Conservation (phyloP, 2,329 filamentous ascomycete species). For the Hymenotorrendiella dingleyae region DNA sequence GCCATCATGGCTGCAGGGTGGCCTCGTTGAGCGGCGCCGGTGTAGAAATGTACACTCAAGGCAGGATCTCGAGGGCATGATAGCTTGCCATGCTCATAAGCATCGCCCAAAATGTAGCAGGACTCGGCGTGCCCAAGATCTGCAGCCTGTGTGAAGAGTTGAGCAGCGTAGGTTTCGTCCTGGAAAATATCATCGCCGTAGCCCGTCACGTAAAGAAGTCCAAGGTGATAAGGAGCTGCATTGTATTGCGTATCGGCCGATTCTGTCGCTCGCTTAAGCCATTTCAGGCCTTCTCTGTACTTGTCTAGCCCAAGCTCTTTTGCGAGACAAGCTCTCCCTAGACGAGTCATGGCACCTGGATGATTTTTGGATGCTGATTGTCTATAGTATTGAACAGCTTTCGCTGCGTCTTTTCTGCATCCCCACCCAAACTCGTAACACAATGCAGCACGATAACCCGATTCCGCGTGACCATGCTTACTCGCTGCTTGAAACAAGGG, state of each 20-base stretch:
- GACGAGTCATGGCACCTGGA: slow-evolving; percentile 86
- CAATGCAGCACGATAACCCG: slow-evolving; percentile 84
- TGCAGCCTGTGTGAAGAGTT: slow-evolving; percentile 89
- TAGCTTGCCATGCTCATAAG: slow-evolving; percentile 88
- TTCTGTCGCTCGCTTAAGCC: slow-evolving; percentile 90
- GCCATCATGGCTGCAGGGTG: slow-evolving; percentile 95
- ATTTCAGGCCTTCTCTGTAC: slow-evolving; percentile 89
- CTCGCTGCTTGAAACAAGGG: slow-evolving; percentile 87
- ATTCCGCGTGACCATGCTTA: slow-evolving; percentile 96
- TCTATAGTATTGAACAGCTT: slow-evolving; percentile 90
- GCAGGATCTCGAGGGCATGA: slow-evolving; percentile 86
- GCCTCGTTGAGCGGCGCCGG: slow-evolving; percentile 77
- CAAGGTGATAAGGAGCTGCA: slow-evolving; percentile 84
- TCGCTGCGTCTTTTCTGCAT: slow-evolving; percentile 79
- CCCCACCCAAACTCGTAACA: slow-evolving; percentile 99
- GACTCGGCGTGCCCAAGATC: slow-evolving; percentile 86
- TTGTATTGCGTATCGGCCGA: slow-evolving; percentile 90
- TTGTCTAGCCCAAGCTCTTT: slow-evolving; percentile 82
- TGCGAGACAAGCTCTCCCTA: slow-evolving; percentile 83
- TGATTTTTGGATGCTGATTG: slow-evolving; percentile 89
- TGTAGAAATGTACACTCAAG: slow-evolving; percentile 96
- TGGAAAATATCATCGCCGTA: slow-evolving; percentile 91
- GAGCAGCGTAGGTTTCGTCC: slow-evolving; percentile 83
- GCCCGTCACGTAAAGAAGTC: slow-evolving; percentile 82
- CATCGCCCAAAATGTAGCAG: slow-evolving; percentile 84